Base-by-base conservation (phyloP, 2,329 filamentous ascomycete species). In the Pseudopyrenochaeta lycopersici region DNA sequence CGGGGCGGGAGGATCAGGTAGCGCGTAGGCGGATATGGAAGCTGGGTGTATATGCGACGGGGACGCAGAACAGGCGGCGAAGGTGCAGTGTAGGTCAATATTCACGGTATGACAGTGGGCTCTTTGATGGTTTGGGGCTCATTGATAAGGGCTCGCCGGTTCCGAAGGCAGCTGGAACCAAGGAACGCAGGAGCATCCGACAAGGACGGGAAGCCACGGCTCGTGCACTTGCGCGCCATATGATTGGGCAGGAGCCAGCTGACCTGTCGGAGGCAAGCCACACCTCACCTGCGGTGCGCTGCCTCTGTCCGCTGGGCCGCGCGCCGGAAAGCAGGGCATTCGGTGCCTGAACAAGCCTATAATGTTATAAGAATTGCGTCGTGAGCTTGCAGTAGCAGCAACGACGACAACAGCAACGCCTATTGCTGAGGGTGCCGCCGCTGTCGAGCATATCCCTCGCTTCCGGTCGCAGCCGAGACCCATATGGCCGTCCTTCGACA, bases 381-480 rank as follows among this genome's bases (percentile, higher is more conserved):
- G 23, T 27, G 4, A 27, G 23, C 23, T n/a, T 5, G 23, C 23
- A 27, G 23, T 27, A 27, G 23, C 23, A 27, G 23, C 9, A 27
- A 9, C 23, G 23, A 27, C 23, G 9, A 27, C n/a, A 27, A 5
- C 23, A 4, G 9, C 33, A 36, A n/a, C n/a, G 11, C 17, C 36
- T 7, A n/a, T 27, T 14, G 32, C 27, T 32, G 18, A 31, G 29
- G 10, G 23, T 23, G 21, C 39, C 51, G 46, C 21, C n/a, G n/a
- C n/a, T n/a, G 31, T 29, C 30, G 49, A 43, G 21, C 31, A 27
- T 12, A 36, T 41, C 46, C 48, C 45, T 51, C 40, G 47, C 53
- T 70, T 9, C 70, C 68, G 67, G 63, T 56, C 53, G 56, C 66
- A 65, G 61, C 70, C 71, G 70, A 69, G 49, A 59, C 62, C 50